Evolutionary conservation across 2,329 filamentous ascomycete genomes (phyloP).

Genomic region (Curvularia sp.): DNA sequence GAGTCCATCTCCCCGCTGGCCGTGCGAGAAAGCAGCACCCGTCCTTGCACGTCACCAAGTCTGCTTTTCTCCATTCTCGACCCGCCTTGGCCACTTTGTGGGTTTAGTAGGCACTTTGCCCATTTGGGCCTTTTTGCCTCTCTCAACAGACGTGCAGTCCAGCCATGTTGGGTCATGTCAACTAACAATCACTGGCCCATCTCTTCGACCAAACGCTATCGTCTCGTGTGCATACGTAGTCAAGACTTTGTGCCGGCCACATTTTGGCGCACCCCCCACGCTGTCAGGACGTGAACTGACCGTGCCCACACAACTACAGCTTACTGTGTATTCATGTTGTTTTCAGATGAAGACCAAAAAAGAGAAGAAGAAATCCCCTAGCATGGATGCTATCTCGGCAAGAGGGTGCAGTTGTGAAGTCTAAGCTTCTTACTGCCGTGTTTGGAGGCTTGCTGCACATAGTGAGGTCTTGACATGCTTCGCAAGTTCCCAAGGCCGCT

Average conservation of each 20-base stretch:
- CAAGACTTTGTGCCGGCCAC: neutral
- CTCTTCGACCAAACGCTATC: neutral
- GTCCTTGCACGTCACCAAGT: slow-evolving; percentile 15
- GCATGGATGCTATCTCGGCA: neutral
- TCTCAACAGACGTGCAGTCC: neutral
- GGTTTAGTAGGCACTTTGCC: neutral
- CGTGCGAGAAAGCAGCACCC: neutral
- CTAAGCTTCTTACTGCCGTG: slow-evolving; percentile 12
- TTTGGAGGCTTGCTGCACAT: slow-evolving; percentile 23
- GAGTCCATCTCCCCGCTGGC: slow-evolving; percentile 11
- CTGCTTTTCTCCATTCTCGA: neutral
- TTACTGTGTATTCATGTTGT: neutral
- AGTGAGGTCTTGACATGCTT: slow-evolving; percentile 17
- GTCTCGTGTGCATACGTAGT: neutral
- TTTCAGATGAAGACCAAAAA: neutral
- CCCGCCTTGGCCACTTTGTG: neutral
- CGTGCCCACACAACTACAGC: neutral
- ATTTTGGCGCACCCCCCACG: neutral
- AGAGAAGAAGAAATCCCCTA: neutral
- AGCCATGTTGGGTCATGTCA: neutral
- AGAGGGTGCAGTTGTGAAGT: neutral
- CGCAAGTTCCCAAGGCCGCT: slow-evolving; percentile 13
- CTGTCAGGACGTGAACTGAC: neutral
- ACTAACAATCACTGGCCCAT: neutral
- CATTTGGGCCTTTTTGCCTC: neutral